phyloP scores from a whole-genome alignment of 257 asterid genomes.

The Cynanchum wilfordii region DNA sequence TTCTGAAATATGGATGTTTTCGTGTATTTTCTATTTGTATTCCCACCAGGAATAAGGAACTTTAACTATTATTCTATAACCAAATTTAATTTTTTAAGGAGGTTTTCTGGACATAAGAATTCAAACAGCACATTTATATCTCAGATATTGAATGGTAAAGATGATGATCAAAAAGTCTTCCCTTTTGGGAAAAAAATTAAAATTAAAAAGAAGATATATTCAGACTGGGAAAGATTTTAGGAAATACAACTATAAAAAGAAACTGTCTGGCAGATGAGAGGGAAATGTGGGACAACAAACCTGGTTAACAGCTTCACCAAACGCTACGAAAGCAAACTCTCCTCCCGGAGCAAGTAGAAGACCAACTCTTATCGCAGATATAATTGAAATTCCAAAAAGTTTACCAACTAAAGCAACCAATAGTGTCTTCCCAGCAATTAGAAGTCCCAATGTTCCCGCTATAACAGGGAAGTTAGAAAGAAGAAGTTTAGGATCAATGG shows the following conservation, averaged over 20 bases:
- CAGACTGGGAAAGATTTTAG: neutral
- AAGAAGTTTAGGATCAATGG: constrained; percentile 96
- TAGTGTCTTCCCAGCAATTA: constrained; percentile 82
- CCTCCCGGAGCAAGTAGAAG: constrained; percentile 99
- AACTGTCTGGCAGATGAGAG: constrained; percentile 8
- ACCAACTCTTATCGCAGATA: constrained; percentile 92
- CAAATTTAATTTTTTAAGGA: neutral
- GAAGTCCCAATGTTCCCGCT: constrained; percentile 71
- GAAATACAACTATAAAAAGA: neutral
- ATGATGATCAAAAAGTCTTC: neutral
- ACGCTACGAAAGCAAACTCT: constrained; percentile 97
- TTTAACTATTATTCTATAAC: neutral
- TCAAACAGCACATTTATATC: neutral
- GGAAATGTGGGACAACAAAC: constrained; percentile 31
- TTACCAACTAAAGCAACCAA: constrained; percentile 85
- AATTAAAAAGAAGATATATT: neutral
- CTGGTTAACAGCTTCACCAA: constrained; percentile 99
- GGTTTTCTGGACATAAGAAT: neutral
- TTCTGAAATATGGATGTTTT: neutral
- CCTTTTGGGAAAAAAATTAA: neutral
- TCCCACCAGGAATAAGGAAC: neutral
- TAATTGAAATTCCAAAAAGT: constrained; percentile 76
- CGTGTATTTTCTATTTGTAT: neutral
- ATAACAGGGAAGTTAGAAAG: constrained; percentile 88
- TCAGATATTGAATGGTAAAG: neutral